Base-by-base conservation (phyloP, 495 filamentous ascomycete species). In the Penicillium paradoxum region DNA sequence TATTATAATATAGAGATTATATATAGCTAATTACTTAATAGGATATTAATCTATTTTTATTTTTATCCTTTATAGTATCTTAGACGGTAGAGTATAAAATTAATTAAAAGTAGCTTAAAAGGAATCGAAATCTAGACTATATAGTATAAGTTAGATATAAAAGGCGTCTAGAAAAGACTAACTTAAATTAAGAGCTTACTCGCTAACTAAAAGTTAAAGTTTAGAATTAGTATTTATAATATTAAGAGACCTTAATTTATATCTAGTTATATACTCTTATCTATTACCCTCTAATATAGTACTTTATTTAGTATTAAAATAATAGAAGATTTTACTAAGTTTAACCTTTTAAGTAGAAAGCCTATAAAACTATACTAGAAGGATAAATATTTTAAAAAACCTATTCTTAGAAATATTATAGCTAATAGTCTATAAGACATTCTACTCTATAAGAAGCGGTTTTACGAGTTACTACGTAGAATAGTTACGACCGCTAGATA, bases 381-480 rank as follows among this genome's bases (percentile, higher is more conserved):
- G 13, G 53, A 56, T 18, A 45, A 56, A 22, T 58, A 51, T 54
- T 17, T 58, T 17, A 45, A 60, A 24, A 56, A 51, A 41, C 57
- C 57, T 37, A 40, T 58, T 25, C 53, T 62, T 45, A 62, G 59
- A 53, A 49, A 62, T 54, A 53, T 56, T 45, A 62, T 53, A 10
- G 59, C 55, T 19, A 36, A 62, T 29, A 41, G 59, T 6, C 55
- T 49, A 33, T 36, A 62, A 54, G 59, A 62, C 6, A 49, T 56
- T 6, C 53, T 53, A 15, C 56, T 62, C 36, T 3, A 27, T 15
- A 56, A 54, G 13, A 19, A 50, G 11, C 25, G 29, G 14, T 56
- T 58, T 52, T 58, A 49, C 45, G 49, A 50, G 18, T 47, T 37
- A 10, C 36, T 62, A 10, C 41, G 59, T 32, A 38, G 8, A 27